Base-by-base conservation (phyloP, 495 filamentous ascomycete genomes). In the Cudoniella acicularis region DNA sequence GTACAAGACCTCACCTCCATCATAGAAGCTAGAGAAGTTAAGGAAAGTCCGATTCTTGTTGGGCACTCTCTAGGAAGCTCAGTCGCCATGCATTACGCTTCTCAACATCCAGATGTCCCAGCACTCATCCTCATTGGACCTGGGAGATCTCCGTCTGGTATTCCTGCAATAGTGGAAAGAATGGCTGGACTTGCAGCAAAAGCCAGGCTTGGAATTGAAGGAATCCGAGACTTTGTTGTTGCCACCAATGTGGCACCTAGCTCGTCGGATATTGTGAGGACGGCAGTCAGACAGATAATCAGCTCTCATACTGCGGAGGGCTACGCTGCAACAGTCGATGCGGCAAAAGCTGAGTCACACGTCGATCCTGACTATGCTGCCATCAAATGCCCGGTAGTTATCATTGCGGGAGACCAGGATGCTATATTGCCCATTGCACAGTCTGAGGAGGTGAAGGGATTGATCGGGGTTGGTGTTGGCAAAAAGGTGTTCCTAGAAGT, bases 1-100 rank as follows among this genome's bases (percentile, higher is more conserved):
- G 67, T 69, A 48, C 27, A 63, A 18, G 61, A 69, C 50, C 26
- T 69, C 43, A 56, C 59, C 56, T 53, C 54, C 54, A 55, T 69
- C 54, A 22, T 69, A 36, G 48, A 46, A 11, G 9, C 23, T 10
- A 24, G 49, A 42, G 40, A 58, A 22, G 13, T 23, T 16, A 21
- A 42, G 22, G 50, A 63, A 48, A 18, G 21, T 20, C 25, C 46
- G 13, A 52, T 62, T 27, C 48, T 62, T 25, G 45, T 62, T 18
- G 59, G 59, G 16, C 59, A 62, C 48, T 62, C 59, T 0, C 49
- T 62, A 17, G 59, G 59, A 11, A 56, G 46, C 45, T 57, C 57
- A n/a, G 53, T 62, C n/a, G 52, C 53, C 2, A 45, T 62, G 48
- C 59, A 62, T 40, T 62, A 62, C 41, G 59, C 59, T 9, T 41